phyloP scores from a whole-genome alignment of 176 grass and related monocot genomes.

The Chrysopogon serrulatus region DNA sequence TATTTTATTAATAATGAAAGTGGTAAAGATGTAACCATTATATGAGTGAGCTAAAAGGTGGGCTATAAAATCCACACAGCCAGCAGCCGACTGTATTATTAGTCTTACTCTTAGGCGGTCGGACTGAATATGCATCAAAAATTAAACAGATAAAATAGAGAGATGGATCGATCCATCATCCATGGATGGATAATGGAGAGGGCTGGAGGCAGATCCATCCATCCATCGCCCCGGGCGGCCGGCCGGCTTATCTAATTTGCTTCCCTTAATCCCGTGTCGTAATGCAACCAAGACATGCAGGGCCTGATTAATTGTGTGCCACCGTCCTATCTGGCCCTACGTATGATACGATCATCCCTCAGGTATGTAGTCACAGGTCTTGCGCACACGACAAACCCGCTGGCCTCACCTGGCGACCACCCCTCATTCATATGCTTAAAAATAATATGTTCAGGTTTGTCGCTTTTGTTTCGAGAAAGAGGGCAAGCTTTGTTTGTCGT shows the following conservation, averaged over 20 bases:
- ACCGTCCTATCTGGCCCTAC: not conserved
- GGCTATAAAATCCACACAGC: no score
- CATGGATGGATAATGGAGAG: not conserved
- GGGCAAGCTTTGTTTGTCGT: not conserved
- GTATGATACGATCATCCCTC: not conserved
- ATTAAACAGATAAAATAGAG: not conserved
- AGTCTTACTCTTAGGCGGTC: no score
- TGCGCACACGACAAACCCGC: not conserved
- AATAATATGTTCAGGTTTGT: not conserved
- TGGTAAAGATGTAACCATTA: no score
- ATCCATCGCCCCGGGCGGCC: no score
- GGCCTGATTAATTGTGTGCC: slow-evolving; percentile 15
- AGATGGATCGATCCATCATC: not conserved
- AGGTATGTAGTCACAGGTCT: not conserved
- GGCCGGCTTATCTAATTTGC: not conserved
- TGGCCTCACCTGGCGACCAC: not conserved
- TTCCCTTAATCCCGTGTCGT: slow-evolving; percentile 22
- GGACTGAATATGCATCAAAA: not conserved
- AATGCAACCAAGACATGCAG: slow-evolving; percentile 27
- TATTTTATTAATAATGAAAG: no score
- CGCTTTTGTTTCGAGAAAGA: not conserved
- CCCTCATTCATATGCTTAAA: not conserved
- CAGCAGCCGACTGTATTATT: no score
- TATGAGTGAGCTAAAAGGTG: no score
- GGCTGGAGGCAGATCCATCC: no score